phyloP scores from a whole-genome alignment of 495 filamentous ascomycete genomes.

The Xylaria acuta region DNA sequence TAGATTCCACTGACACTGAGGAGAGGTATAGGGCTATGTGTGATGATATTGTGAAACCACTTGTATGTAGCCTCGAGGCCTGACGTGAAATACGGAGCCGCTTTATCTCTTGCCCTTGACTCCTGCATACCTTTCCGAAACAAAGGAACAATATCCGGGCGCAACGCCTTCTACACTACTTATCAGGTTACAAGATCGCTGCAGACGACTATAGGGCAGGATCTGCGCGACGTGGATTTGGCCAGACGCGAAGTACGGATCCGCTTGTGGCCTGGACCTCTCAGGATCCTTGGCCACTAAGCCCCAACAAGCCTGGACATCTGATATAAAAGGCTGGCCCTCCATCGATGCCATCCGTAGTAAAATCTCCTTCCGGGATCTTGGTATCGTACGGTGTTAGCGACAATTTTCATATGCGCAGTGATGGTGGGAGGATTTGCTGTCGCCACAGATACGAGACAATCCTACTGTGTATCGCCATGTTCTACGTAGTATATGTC shows the following conservation, averaged over 20 bases:
- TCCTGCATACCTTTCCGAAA: constrained; percentile 12
- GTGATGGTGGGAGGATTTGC: background rate
- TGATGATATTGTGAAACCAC: background rate
- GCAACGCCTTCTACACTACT: background rate
- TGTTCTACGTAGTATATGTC: background rate
- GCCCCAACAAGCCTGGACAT: constrained; percentile 9
- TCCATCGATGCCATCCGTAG: constrained; percentile 18
- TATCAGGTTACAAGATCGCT: background rate
- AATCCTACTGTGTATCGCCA: background rate
- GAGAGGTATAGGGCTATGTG: background rate
- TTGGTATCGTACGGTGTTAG: constrained; percentile 16
- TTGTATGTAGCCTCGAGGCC: background rate
- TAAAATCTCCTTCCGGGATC: background rate
- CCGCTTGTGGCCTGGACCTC: constrained; percentile 19
- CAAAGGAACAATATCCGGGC: background rate
- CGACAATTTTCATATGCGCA: background rate
- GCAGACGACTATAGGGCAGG: background rate
- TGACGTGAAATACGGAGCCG: background rate
- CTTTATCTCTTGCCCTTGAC: background rate
- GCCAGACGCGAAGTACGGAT: constrained; percentile 4
- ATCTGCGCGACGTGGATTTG: constrained; percentile 5
- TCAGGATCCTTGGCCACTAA: constrained; percentile 18
- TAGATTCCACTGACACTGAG: background rate
- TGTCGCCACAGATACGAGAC: constrained; percentile 10
- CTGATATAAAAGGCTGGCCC: constrained; percentile 25